phyloP scores from a whole-genome alignment of 208 protist species.

The Jaenimonas drosophilae region DNA sequence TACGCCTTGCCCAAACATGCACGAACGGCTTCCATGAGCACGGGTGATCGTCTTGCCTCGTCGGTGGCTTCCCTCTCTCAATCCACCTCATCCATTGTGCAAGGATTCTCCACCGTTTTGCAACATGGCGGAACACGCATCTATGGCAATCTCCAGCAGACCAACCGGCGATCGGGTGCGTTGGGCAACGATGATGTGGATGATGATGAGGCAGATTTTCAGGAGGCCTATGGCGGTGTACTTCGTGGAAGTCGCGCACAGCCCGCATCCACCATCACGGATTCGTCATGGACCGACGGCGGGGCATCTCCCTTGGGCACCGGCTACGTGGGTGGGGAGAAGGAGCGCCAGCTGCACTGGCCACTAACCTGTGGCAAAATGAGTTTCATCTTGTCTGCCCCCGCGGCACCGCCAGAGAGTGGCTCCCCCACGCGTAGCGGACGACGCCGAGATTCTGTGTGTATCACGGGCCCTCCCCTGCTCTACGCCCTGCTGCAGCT shows the following conservation, averaged over 20 bases:
- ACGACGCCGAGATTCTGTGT: background rate
- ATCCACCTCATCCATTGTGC: slow-evolving; percentile 16
- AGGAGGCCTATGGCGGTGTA: slow-evolving; percentile 33
- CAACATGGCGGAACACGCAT: slow-evolving; percentile 17
- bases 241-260: slow-evolving; percentile 15
- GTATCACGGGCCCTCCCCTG: background rate
- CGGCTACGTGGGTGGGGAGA: background rate
- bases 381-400: slow-evolving; percentile 20
- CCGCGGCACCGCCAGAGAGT: slow-evolving; percentile 1
- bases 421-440: background rate
- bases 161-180: slow-evolving; percentile 14
- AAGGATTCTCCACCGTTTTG: slow-evolving; percentile 33
- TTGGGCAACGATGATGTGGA: slow-evolving; percentile 36
- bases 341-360: slow-evolving; percentile 21
- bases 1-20: background rate
- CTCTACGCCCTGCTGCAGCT: background rate
- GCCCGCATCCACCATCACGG: background rate
- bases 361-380: slow-evolving; percentile 20
- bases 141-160: slow-evolving; percentile 15
- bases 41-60: background rate
- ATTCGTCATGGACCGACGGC: background rate
- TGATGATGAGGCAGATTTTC: slow-evolving; percentile 31
- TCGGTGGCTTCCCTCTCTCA: slow-evolving; percentile 2
- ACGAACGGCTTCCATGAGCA: background rate
- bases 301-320: too few species aligned